These are phyloP conservation scores for Tremella mesenterica DNA, from an alignment of 768 basidiomycete genomes.

Conservation along the genomic window DNA sequence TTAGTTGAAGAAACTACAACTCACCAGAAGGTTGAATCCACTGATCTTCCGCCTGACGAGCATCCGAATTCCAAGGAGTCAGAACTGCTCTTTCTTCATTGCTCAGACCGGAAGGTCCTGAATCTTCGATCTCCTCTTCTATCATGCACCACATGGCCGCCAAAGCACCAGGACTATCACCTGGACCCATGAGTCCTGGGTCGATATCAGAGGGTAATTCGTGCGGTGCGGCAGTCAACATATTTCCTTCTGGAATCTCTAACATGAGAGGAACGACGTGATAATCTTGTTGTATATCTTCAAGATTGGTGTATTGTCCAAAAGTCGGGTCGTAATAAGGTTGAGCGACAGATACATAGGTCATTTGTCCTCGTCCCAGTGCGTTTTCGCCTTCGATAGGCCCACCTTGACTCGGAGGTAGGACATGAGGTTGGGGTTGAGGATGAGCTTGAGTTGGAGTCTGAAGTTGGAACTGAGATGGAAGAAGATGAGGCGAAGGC, in stretches of 20 bases:
- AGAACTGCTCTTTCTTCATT: background rate
- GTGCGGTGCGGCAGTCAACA: too few relatives aligned
- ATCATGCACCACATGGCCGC: conserved; percentile 1
- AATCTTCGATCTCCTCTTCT: background rate
- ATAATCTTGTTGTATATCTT: background rate
- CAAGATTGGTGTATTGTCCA: background rate
- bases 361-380: background rate
- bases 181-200: background rate
- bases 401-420: too few relatives aligned
- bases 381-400: background rate
- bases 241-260: background rate
- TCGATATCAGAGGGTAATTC: background rate
- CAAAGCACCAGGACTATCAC: background rate
- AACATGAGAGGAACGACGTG: background rate
- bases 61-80: background rate
- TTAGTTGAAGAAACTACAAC: too few relatives aligned
- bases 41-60: background rate
- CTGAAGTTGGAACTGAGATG: too few relatives aligned
- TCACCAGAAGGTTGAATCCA: background rate
- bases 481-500: too few relatives aligned
- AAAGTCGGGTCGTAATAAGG: background rate
- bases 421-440: too few relatives aligned
- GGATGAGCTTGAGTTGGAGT: too few relatives aligned
- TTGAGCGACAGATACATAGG: background rate
- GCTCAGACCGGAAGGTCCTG: background rate